Evolutionary conservation across 805 yeast genomes (phyloP).

Genomic region (Candida broadrunensis): DNA sequence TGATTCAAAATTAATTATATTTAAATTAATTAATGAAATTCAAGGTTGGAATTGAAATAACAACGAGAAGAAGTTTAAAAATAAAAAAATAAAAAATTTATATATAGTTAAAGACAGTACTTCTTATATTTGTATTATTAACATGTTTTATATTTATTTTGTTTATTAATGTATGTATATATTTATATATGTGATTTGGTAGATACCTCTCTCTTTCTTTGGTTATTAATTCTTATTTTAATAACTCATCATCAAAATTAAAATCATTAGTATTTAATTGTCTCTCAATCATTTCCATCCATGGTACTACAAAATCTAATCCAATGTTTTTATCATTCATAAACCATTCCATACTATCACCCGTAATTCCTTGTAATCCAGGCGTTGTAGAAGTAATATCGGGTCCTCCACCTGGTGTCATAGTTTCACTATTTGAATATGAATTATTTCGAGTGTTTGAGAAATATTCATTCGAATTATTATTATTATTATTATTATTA

Average conservation of each 20-base stretch:
- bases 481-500: not conserved
- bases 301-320: slow-evolving; percentile 58
- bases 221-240: not conserved
- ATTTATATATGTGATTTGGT: too few relatives aligned
- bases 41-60: slow-evolving; percentile 27
- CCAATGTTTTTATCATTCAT: slow-evolving; percentile 36
- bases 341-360: slow-evolving; percentile 33
- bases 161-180: too few relatives aligned
- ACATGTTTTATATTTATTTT: too few relatives aligned
- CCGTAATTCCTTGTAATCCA: slow-evolving; percentile 36
- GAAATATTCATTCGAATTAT: not conserved
- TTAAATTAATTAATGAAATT: slow-evolving; percentile 18
- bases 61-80: too few relatives aligned
- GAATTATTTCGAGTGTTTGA: not conserved
- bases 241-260: slow-evolving; percentile 21
- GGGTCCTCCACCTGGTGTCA: slow-evolving; percentile 6
- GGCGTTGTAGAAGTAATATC: slow-evolving; percentile 14
- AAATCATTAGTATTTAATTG: slow-evolving; percentile 44
- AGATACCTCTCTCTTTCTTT: too few relatives aligned
- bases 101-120: too few relatives aligned
- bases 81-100: not conserved
- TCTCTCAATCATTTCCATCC: slow-evolving; percentile 77
- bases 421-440: slow-evolving; percentile 4
- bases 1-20: not conserved
- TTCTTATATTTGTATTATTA: too few relatives aligned